Conservation (phyloP, 768 basidiomycete genomes). For the Plicaturopsis crispa region DNA sequence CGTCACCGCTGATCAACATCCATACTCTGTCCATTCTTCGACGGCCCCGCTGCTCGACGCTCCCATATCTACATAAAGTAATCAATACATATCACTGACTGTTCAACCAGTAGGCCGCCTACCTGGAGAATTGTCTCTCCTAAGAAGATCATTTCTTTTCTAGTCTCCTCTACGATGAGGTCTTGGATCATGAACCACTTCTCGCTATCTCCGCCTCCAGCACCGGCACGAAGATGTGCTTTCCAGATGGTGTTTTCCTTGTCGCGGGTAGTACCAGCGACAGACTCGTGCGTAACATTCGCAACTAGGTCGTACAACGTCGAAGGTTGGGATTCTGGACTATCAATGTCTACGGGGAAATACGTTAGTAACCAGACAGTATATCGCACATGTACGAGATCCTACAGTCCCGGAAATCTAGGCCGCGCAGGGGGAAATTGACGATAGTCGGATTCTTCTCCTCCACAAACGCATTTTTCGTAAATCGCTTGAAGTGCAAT, state of each 20-base stretch:
- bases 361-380: slow-evolving; percentile 17
- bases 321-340: slow-evolving; percentile 46
- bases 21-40: slow-evolving; percentile 15
- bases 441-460: slow-evolving; percentile 99
- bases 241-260: slow-evolving; percentile 93
- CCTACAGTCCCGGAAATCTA: slow-evolving; percentile 91
- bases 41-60: slow-evolving; percentile 11
- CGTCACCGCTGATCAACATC: slow-evolving; percentile 22
- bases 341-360: slow-evolving; percentile 63
- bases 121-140: slow-evolving; percentile 97
- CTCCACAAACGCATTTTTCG: slow-evolving; percentile 93
- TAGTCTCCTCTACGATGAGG: slow-evolving; percentile 91
- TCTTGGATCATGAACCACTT: slow-evolving; percentile 98
- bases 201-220: slow-evolving; percentile 74
- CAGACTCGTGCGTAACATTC: slow-evolving; percentile 92
- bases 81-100: slow-evolving; percentile 3
- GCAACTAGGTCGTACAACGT: slow-evolving; percentile 91
- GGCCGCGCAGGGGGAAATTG: slow-evolving; percentile 89
- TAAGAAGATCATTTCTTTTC: slow-evolving; percentile 96
- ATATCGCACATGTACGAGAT: slow-evolving; percentile 18
- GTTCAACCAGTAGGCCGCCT: slow-evolving; percentile 6
- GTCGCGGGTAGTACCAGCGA: slow-evolving; percentile 91
- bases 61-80: slow-evolving; percentile 18
- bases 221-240: slow-evolving; percentile 71
- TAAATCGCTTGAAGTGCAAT: slow-evolving; percentile 93